phyloP scores from a whole-genome alignment of 345 rosid species.

The Boechera divaricarpa region DNA sequence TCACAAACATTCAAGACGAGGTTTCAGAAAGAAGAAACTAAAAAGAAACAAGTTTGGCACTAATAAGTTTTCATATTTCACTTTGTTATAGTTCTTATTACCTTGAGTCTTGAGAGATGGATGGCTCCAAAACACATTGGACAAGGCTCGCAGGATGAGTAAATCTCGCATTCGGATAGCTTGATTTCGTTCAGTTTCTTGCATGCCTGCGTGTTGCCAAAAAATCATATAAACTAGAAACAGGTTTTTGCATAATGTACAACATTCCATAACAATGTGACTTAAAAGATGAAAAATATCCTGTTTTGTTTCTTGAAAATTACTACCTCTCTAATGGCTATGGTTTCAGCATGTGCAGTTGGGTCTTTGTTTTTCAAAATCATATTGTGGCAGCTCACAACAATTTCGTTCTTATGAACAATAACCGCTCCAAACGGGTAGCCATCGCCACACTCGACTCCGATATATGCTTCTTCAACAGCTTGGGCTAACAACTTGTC shows the following conservation, averaged over 20 bases:
- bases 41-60: not conserved
- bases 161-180: conserved; percentile 75
- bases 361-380: conserved; percentile 78
- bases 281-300: not conserved
- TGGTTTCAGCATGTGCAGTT: conserved; percentile 92
- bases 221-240: conserved; percentile 9
- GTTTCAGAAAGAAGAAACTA: not conserved
- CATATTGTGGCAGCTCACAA: conserved; percentile 96
- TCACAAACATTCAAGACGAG: conserved; percentile 1
- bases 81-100: conserved; percentile 21
- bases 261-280: not conserved
- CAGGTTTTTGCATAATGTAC: not conserved
- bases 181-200: conserved; percentile 61
- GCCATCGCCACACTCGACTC: conserved; percentile 89
- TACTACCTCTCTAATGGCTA: conserved; percentile 87
- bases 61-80: conserved; percentile 9
- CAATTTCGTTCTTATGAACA: conserved; percentile 65
- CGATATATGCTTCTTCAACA: conserved; percentile 88
- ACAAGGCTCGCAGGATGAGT: conserved; percentile 77
- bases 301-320: conserved; percentile 12
- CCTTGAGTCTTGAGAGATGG: conserved; percentile 75
- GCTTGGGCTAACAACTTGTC: conserved; percentile 73
- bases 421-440: conserved; percentile 97
- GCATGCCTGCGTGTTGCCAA: conserved; percentile 58
- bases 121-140: conserved; percentile 85